Percentiles rank a stretch among this genome's conserved stretches.
Conservation (phyloP, 2,329 filamentous ascomycete species). For the Trichophyton simii region DNA sequence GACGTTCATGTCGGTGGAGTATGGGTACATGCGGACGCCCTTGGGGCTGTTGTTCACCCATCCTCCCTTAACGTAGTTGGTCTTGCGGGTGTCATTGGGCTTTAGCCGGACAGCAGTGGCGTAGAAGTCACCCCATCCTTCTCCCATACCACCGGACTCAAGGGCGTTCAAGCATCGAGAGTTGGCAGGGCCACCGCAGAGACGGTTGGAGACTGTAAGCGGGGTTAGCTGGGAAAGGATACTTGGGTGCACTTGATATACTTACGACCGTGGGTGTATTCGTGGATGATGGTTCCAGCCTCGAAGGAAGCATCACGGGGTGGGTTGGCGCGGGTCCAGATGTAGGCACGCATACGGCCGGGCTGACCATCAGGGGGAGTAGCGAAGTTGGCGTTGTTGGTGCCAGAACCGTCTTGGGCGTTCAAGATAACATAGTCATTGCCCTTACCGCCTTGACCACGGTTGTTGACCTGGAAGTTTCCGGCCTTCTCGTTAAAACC, state of each 20-base stretch:
- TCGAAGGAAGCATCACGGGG: conserved; percentile 11
- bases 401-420: conserved; percentile 11
- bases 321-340: conserved; percentile 9
- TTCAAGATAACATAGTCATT: conserved; percentile 11
- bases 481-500: conserved; percentile 11
- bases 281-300: conserved; percentile 12
- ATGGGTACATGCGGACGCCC: conserved; percentile 11
- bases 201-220: conserved; percentile 12
- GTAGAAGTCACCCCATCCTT: conserved; percentile 12
- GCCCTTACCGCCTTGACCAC: conserved; percentile 8
- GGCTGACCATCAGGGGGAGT: conserved; percentile 12
- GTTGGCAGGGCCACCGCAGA: conserved; percentile 11
- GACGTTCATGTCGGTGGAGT: conserved; percentile 10
- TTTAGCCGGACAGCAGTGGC: conserved; percentile 11
- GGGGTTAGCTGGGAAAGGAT: neutral
- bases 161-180: conserved; percentile 9
- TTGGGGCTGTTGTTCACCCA: conserved; percentile 8
- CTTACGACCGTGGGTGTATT: conserved; percentile 12
- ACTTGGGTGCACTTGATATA: neutral
- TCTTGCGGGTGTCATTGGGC: conserved; percentile 7
- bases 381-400: conserved; percentile 12
- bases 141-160: conserved; percentile 13
- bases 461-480: conserved; percentile 11
- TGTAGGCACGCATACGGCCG: conserved; percentile 13
- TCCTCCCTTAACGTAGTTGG: conserved; percentile 9